These are phyloP conservation scores for Myxozyma vanderwaltii DNA, from an alignment of 805 yeast genomes.

Conservation along the genomic window DNA sequence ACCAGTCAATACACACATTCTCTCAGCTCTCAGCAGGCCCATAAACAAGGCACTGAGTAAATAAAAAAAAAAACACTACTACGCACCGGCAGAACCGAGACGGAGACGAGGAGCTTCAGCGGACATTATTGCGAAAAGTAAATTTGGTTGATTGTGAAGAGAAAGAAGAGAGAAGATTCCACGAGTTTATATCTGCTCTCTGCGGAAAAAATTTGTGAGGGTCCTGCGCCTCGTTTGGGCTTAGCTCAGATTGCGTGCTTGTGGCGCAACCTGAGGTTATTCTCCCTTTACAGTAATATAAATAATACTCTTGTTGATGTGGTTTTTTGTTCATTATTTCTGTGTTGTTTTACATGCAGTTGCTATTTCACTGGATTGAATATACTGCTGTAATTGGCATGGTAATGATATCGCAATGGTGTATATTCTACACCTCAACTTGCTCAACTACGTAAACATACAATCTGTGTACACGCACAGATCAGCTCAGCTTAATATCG, in stretches of 20 bases:
- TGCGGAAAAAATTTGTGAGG: background rate
- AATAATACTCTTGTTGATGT: background rate
- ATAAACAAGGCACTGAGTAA: too few relatives aligned
- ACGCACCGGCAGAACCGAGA: constrained; percentile 29
- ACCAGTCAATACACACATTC: too few relatives aligned
- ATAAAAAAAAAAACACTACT: too few relatives aligned
- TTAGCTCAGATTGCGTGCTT: constrained; percentile 27
- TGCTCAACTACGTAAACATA: too few relatives aligned
- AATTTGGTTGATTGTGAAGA: background rate
- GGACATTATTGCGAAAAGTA: constrained; percentile 10
- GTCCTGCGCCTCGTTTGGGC: constrained; percentile 7
- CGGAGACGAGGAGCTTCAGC: constrained; percentile 33
- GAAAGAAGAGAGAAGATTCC: background rate
- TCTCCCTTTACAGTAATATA: background rate
- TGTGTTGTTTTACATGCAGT: background rate
- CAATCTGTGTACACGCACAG: too few relatives aligned
- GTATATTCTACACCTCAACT: too few relatives aligned
- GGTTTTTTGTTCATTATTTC: background rate
- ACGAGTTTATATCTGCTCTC: too few relatives aligned
- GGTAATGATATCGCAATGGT: too few relatives aligned
- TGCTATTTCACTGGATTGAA: too few relatives aligned
- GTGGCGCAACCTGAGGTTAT: background rate
- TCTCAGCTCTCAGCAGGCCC: too few relatives aligned
- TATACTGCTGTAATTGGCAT: too few relatives aligned
- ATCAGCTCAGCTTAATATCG: too few relatives aligned